Evolutionary conservation across 331 rosid genomes (phyloP).

Genomic region (Rhamnella rubrinervis): DNA sequence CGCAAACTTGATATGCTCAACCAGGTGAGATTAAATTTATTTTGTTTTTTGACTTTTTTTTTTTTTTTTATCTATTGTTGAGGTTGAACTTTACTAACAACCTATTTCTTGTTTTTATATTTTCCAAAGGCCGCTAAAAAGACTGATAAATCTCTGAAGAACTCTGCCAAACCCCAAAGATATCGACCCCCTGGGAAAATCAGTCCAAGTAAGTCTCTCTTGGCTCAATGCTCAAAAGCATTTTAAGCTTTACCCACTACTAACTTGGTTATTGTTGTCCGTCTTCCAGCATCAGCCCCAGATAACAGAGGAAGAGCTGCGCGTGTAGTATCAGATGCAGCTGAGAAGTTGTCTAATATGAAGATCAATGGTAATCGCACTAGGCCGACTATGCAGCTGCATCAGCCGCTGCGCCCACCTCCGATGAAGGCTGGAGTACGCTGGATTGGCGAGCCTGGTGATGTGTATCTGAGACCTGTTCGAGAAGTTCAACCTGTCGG

Average conservation of each 20-base stretch:
- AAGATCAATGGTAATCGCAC: slow-evolving; percentile 38
- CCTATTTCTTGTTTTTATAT: not conserved
- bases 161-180: slow-evolving; percentile 45
- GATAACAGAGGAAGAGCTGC: slow-evolving; percentile 51
- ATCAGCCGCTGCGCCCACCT: slow-evolving; percentile 49
- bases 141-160: slow-evolving; percentile 52
- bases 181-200: slow-evolving; percentile 74
- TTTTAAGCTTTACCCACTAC: too few relatives aligned
- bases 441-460: slow-evolving; percentile 68
- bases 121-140: slow-evolving; percentile 35
- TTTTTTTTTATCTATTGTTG: not conserved
- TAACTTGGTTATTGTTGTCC: too few relatives aligned
- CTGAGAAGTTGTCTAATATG: slow-evolving; percentile 78
- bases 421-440: slow-evolving; percentile 82
- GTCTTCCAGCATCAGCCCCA: slow-evolving; percentile 32
- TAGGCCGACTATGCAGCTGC: slow-evolving; percentile 47
- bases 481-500: slow-evolving; percentile 58
- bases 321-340: slow-evolving; percentile 67
- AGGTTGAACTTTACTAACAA: not conserved
- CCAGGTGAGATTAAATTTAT: slow-evolving; percentile 43
- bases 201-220: slow-evolving; percentile 56
- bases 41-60: not conserved
- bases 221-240: too few relatives aligned
- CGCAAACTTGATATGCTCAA: slow-evolving; percentile 81
- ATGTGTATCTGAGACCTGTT: slow-evolving; percentile 52